Evolutionary conservation across 2,329 filamentous ascomycete genomes (phyloP), one percentile per base, ranked within the genome.

Genomic region (Dothideomycetes sp.): DNA sequence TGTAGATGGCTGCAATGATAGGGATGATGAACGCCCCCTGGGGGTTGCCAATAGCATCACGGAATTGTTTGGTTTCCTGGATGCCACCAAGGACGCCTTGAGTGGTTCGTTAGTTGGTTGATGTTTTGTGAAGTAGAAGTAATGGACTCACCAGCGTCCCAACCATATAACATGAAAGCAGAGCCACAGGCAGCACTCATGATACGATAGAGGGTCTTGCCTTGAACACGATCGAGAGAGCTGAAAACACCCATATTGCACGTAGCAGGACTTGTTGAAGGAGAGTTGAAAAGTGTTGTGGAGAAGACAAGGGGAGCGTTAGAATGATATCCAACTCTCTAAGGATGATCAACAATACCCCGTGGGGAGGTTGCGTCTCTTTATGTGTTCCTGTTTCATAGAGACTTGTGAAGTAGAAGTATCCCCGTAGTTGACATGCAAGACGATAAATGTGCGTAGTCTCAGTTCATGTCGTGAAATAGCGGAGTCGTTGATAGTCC

Each of bases 81-180:
- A 52, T 35, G 16, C 47, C 50, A 22, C 50, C 50, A n/a, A 52
- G 46, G 1, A 52, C 49, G n/a, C 49, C 49, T 15, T 45, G 45
- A 34, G 9, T 10, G 7, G 10, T 30, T 45, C 37, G 31, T 47
- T 15, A 33, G 29, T n/a, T 10, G 16, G n/a, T n/a, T 23, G 37
- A 22, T 23, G 8, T 9, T 7, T 29, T 3, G 24, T 8, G 5
- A 17, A 12, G 25, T 24, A 5, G 20, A 8, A 24, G 27, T n/a
- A 2, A 15, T n/a, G 20, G 5, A 29, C 32, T 29, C 49, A 23
- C 52, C 51, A 10, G 53, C 52, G 31, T 54, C 50, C 41, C 51
- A 54, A 33, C 54, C 54, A 31, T 53, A 52, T n/a, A 55, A 47
- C 44, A 52, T 46, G 45, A 54, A 57, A 16, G 53, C 52, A 31